Evolutionary conservation across 2,329 filamentous ascomycete genomes (phyloP), one percentile per base, ranked within the genome.

Genomic region (Tolypocladium album): DNA sequence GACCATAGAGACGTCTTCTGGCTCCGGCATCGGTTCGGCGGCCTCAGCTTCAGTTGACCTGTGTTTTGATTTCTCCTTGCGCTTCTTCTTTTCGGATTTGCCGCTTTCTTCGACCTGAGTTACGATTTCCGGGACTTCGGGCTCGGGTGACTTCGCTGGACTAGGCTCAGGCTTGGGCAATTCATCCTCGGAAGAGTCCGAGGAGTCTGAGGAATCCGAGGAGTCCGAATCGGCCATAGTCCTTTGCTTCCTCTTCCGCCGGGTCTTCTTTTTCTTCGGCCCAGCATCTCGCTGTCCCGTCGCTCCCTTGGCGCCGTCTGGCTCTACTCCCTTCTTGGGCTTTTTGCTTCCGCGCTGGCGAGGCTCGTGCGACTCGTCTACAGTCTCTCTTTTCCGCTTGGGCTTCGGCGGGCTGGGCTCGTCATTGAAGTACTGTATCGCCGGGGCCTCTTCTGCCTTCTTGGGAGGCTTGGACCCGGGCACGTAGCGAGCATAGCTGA

Each of bases 401-500:
- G 69, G 55, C 22, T 64, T 68, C 2, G 62, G 60, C 8, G 64
- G 61, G 13, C 60, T 68, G 0, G 67, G 58, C 55, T 71, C 65
- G 12, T 73, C 68, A n/a, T 70, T 66, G 56, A 73, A 68, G 57
- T 65, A 68, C 47, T 68, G 66, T 5, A 66, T 62, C 42, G 62
- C 60, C 5, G 66, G 60, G 22, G 57, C 57, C 52, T 57, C 45
- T 43, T 65, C 57, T 22, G 61, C n/a, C 22, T 62, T 59, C 22
- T 59, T 47, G 2, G 59, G 57, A 8, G 65, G 38, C 60, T 70
- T 71, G 55, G 67, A 61, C 43, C 68, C 66, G 0, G 74, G 76
- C 12, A 79, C 67, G 62, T 80, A 79, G 61, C 77, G 72, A 53
- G 76, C 70, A 64, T 78, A 78, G 56, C 62, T 64, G 60, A 67